These are phyloP conservation scores for Aechmea fasciata DNA, from an alignment of 176 grass and related monocot species.

Conservation along the genomic window DNA sequence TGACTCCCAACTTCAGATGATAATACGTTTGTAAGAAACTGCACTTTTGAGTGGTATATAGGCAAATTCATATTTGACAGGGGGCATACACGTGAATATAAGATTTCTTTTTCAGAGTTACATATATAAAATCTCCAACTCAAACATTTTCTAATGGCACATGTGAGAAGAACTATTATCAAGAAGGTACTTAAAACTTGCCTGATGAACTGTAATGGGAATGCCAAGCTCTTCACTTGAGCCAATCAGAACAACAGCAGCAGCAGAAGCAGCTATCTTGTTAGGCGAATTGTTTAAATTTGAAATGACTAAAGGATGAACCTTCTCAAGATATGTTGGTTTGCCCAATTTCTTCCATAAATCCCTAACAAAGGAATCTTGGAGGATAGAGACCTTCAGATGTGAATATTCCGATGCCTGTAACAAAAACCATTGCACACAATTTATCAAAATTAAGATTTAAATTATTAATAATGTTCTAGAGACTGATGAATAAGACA, in stretches of 20 bases:
- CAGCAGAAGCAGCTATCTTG: slow-evolving; percentile 62
- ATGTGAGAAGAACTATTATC: background rate
- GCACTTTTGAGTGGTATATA: too few relatives aligned
- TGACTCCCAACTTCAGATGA: too few relatives aligned
- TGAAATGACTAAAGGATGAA: slow-evolving; percentile 65
- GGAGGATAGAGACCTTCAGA: slow-evolving; percentile 80
- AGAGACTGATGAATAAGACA: slow-evolving; percentile 11
- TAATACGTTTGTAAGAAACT: too few relatives aligned
- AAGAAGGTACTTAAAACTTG: slow-evolving; percentile 25
- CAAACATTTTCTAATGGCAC: background rate
- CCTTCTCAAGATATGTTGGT: slow-evolving; percentile 67
- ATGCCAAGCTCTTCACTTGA: slow-evolving; percentile 92
- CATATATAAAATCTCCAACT: too few relatives aligned
- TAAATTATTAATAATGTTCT: slow-evolving; percentile 6
- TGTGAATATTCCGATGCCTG: slow-evolving; percentile 74
- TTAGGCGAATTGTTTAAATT: slow-evolving; percentile 72
- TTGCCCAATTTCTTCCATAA: slow-evolving; percentile 94
- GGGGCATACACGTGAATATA: too few relatives aligned
- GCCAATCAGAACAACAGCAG: slow-evolving; percentile 75
- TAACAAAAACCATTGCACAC: slow-evolving; percentile 30
- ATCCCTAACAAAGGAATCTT: slow-evolving; percentile 81
- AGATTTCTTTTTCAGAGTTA: too few relatives aligned
- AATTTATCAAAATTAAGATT: slow-evolving; percentile 23
- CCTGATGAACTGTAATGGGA: slow-evolving; percentile 93
- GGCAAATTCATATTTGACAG: too few relatives aligned